These are phyloP conservation scores for Sabuloglossum arenarium DNA, from an alignment of 495 filamentous ascomycete genomes.

Conservation along the genomic window DNA sequence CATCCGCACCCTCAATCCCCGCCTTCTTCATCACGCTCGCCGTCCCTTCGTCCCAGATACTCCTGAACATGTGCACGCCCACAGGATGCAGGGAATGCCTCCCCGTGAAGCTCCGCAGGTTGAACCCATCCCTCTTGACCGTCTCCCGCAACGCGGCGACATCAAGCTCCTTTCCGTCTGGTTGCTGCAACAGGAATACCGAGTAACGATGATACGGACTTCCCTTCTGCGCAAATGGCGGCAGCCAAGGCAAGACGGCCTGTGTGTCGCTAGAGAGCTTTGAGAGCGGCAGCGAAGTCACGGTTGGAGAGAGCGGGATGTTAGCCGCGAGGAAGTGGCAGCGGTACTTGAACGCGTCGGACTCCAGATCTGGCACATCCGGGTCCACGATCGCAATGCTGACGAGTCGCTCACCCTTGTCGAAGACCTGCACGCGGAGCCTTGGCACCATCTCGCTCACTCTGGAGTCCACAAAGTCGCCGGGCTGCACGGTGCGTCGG, in stretches of 20 bases:
- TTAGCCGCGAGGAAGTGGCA: slow-evolving; percentile 71
- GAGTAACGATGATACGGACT: slow-evolving; percentile 75
- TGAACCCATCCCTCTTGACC: slow-evolving; percentile 40
- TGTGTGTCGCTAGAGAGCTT: slow-evolving; percentile 33
- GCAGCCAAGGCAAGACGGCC: slow-evolving; percentile 59
- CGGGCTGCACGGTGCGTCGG: slow-evolving; percentile 42
- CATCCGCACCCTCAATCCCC: slow-evolving; percentile 48
- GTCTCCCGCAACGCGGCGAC: slow-evolving; percentile 32
- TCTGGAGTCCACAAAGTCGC: slow-evolving; percentile 51
- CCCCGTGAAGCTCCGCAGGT: slow-evolving; percentile 46
- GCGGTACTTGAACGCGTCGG: slow-evolving; percentile 56
- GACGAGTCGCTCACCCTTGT: slow-evolving; percentile 58
- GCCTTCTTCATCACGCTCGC: slow-evolving; percentile 66
- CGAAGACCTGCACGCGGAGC: slow-evolving; percentile 67
- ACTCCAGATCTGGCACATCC: slow-evolving; percentile 65
- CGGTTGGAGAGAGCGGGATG: slow-evolving; percentile 34
- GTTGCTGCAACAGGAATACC: slow-evolving; percentile 68
- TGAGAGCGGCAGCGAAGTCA: slow-evolving; percentile 29
- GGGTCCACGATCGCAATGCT: slow-evolving; percentile 72
- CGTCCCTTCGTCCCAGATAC: slow-evolving; percentile 72
- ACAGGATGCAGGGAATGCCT: slow-evolving; percentile 48
- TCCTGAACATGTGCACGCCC: slow-evolving; percentile 72
- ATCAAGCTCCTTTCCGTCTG: slow-evolving; percentile 36
- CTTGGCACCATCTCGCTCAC: slow-evolving; percentile 48
- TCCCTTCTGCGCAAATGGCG: slow-evolving; percentile 75